phyloP scores from a whole-genome alignment of 1,139 yeast genomes.

The Scheffersomyces cryptocercus region DNA sequence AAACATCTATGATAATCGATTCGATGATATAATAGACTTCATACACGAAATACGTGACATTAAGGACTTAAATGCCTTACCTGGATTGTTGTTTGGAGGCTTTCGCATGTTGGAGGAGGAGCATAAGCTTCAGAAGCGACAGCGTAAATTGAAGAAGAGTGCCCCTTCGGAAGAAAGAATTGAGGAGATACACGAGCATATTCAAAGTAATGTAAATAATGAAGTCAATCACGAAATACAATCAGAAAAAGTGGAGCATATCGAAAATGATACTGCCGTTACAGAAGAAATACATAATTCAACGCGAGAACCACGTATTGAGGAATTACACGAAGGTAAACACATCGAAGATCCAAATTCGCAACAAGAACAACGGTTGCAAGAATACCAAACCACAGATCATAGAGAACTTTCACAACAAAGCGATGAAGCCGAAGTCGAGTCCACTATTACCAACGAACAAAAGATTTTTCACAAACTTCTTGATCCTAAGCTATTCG shows the following conservation, averaged over 20 bases:
- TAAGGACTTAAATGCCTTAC: conserved; percentile 42
- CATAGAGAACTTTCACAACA: conserved; percentile 9
- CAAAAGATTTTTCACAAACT: conserved; percentile 22
- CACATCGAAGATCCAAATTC: neutral
- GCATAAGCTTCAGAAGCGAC: conserved; percentile 32
- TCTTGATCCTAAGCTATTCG: conserved; percentile 32
- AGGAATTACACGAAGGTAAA: conserved; percentile 1
- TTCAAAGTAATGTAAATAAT: neutral
- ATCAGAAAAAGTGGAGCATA: too few species aligned
- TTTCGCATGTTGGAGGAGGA: conserved; percentile 43
- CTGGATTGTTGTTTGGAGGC: conserved; percentile 42
- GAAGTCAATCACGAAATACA: too few species aligned
- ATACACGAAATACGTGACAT: conserved; percentile 43
- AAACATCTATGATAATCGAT: conserved; percentile 56
- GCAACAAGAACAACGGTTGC: neutral
- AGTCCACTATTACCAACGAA: conserved; percentile 7
- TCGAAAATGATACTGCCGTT: too few species aligned
- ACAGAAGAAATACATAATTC: too few species aligned
- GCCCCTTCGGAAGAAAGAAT: conserved; percentile 1
- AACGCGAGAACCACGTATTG: neutral
- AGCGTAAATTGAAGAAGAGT: conserved; percentile 13
- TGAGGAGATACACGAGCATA: conserved; percentile 3
- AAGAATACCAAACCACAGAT: neutral
- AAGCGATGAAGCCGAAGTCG: neutral
- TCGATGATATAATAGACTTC: conserved; percentile 46